A percentile compares a stretch with the other conserved stretches of the same genome.
Evolutionary conservation across 2,329 filamentous ascomycete genomes (phyloP).

Genomic region (Elsinoe batatas): DNA sequence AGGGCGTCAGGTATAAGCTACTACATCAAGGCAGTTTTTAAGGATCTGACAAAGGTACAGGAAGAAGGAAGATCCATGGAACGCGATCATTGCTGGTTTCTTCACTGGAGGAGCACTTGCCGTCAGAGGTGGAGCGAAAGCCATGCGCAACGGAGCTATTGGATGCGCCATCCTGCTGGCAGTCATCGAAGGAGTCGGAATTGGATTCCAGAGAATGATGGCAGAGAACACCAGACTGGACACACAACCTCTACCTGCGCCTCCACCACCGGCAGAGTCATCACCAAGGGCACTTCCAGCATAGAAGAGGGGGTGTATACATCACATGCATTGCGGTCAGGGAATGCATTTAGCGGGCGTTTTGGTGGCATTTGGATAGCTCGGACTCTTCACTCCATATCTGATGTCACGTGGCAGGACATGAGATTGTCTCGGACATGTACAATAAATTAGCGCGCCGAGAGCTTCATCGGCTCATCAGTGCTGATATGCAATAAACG

Average conservation of each 20-base stretch:
- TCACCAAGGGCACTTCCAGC: conserved; percentile 15
- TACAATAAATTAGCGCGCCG: background rate
- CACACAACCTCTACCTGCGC: conserved; percentile 36
- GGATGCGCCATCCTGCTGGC: conserved; percentile 89
- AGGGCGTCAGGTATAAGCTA: conserved; percentile 48
- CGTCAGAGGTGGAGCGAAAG: conserved; percentile 81
- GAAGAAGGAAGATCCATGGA: conserved; percentile 97
- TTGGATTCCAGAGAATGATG: conserved; percentile 91
- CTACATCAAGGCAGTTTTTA: background rate
- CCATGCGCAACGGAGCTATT: conserved; percentile 89
- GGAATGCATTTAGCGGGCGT: conserved; percentile 9
- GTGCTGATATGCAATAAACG: background rate
- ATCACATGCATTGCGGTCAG: background rate
- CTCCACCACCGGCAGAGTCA: conserved; percentile 15
- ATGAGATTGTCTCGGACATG: background rate
- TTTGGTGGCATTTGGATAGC: background rate
- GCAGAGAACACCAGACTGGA: conserved; percentile 79
- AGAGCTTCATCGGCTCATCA: background rate
- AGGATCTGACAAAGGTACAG: conserved; percentile 13
- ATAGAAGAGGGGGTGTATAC: background rate
- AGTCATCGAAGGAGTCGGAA: conserved; percentile 95
- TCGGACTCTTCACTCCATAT: conserved; percentile 10
- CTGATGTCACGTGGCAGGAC: background rate
- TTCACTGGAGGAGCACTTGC: conserved; percentile 90
- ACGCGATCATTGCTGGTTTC: conserved; percentile 95